Evolutionary conservation across 2,329 filamentous ascomycete species (phyloP).

Genomic region (Berkeleyomyces basicola): DNA sequence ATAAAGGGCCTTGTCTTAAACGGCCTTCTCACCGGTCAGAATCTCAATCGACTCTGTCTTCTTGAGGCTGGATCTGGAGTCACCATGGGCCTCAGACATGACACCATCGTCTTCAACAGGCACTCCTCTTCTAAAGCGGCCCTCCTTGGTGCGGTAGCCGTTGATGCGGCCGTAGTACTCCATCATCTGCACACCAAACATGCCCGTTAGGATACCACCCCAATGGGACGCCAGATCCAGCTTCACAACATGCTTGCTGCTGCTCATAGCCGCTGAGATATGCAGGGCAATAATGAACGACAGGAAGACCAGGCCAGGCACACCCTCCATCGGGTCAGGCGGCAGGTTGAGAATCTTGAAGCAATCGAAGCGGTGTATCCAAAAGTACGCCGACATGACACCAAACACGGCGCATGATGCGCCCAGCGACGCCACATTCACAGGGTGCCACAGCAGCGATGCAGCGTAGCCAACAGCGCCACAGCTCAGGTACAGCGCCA

Average conservation of each 20-base stretch:
- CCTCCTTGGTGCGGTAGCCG: conserved; percentile 8
- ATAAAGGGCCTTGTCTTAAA: background rate
- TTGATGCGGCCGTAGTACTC: conserved; percentile 15
- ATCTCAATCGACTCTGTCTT: conserved; percentile 13
- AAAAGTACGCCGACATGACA: conserved; percentile 44
- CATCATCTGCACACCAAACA: conserved; percentile 24
- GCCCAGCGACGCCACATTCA: conserved; percentile 41
- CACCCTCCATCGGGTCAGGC: conserved; percentile 32
- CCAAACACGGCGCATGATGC: conserved; percentile 50
- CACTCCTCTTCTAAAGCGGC: conserved; percentile 7
- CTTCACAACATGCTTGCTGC: conserved; percentile 28
- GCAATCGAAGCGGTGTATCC: conserved; percentile 37
- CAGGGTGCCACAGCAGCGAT: conserved; percentile 35
- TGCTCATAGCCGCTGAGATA: conserved; percentile 29
- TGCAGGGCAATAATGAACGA: conserved; percentile 34
- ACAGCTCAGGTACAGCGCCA: conserved; percentile 46
- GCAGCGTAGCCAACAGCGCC: conserved; percentile 42
- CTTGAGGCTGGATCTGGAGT: background rate
- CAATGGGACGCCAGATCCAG: conserved; percentile 38
- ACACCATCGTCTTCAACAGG: background rate
- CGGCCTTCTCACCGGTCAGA: conserved; percentile 11
- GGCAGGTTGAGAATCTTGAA: conserved; percentile 42
- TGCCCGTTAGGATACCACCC: conserved; percentile 32
- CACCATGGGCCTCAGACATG: background rate
- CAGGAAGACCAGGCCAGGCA: conserved; percentile 38